Evolutionary conservation across 495 filamentous ascomycete genomes (phyloP).

Genomic region (Penicillium bovifimosum): DNA sequence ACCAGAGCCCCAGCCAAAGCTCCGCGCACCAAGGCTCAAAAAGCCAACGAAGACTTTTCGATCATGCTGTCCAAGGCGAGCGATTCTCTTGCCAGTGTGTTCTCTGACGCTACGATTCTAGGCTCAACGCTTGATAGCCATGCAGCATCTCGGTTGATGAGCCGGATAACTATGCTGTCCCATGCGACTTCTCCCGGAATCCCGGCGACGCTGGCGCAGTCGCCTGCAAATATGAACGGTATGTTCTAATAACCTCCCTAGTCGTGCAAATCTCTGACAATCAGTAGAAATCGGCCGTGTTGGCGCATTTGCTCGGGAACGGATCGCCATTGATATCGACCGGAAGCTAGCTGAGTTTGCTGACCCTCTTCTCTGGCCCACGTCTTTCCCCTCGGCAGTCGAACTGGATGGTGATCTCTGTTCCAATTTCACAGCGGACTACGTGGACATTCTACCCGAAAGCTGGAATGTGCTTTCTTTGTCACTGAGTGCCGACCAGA

Average conservation of each 20-base stretch:
- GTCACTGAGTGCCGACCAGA: constrained; percentile 67
- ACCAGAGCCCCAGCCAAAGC: constrained; percentile 26
- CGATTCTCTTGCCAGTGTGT: constrained; percentile 34
- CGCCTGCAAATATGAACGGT: constrained; percentile 44
- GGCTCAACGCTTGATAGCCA: constrained; percentile 45
- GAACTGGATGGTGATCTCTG: constrained; percentile 25
- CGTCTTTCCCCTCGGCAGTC: constrained; percentile 10
- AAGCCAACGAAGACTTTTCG: constrained; percentile 36
- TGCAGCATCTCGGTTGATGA: constrained; percentile 40
- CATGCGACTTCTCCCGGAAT: constrained; percentile 34
- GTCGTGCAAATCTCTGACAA: constrained; percentile 7
- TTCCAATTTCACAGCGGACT: constrained; percentile 34
- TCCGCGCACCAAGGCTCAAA: constrained; percentile 28
- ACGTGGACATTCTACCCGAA: constrained; percentile 63
- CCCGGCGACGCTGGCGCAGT: constrained; percentile 27
- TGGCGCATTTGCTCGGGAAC: constrained; percentile 41
- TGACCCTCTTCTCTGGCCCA: constrained; percentile 40
- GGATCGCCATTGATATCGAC: constrained; percentile 40
- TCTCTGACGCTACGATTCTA: constrained; percentile 34
- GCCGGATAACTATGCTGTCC: constrained; percentile 43
- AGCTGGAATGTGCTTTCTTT: constrained; percentile 84
- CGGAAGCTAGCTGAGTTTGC: constrained; percentile 36
- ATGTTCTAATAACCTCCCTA: constrained; percentile 2
- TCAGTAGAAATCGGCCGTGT: constrained; percentile 40
- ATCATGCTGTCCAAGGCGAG: constrained; percentile 40